A percentile compares a stretch with the other conserved stretches of the same genome.
Evolutionary conservation across 106 monocot genomes (phyloP).

Genomic region (Cymbidium sinense): DNA sequence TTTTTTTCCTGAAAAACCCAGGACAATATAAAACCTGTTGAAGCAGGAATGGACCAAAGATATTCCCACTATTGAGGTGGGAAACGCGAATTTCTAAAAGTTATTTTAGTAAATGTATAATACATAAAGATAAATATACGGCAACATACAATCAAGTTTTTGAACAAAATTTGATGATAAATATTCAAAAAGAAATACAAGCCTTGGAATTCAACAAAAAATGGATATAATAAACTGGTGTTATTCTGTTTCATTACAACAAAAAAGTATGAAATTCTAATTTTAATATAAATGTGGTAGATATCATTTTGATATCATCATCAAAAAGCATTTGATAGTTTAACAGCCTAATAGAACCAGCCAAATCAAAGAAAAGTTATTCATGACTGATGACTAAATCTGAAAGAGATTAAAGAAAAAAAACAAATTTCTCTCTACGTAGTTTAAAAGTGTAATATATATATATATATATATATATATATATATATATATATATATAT

Average conservation of each 20-base stretch:
- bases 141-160: too few relatives aligned
- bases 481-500: too few relatives aligned
- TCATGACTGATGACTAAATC: neutral
- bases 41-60: neutral
- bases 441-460: too few relatives aligned
- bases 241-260: too few relatives aligned
- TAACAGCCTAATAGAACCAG: neutral
- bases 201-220: too few relatives aligned
- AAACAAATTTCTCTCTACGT: neutral
- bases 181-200: too few relatives aligned
- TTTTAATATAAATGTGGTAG: neutral
- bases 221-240: too few relatives aligned
- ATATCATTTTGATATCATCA: neutral
- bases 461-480: too few relatives aligned
- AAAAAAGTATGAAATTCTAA: too few relatives aligned
- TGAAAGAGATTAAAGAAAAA: neutral
- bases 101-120: neutral
- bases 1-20: constrained; percentile 75
- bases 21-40: neutral
- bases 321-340: neutral
- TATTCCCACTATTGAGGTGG: neutral
- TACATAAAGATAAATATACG: neutral
- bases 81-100: neutral
- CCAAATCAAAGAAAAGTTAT: neutral
- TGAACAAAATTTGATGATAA: too few relatives aligned